phyloP scores from a whole-genome alignment of 169 alveolate species.

The Eimeria maxima region DNA sequence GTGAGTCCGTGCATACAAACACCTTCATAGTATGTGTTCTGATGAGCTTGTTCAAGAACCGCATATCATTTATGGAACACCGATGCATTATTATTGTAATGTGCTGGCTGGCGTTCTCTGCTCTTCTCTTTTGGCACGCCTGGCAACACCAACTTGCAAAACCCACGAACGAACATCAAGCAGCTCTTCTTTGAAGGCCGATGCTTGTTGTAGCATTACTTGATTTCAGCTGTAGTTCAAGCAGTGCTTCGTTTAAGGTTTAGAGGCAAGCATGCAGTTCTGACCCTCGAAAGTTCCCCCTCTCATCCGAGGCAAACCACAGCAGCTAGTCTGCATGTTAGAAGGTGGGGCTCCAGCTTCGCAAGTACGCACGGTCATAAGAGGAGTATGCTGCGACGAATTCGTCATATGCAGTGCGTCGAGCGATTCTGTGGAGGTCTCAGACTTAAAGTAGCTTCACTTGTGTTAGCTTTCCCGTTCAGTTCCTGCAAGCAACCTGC shows the following conservation, averaged over 20 bases:
- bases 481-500: too few species aligned
- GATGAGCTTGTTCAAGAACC: background rate
- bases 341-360: too few species aligned
- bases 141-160: conserved; percentile 46
- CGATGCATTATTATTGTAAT: background rate
- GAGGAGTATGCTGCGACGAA: too few species aligned
- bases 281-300: too few species aligned
- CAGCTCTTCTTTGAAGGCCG: conserved; percentile 36
- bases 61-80: background rate
- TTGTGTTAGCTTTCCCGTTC: too few species aligned
- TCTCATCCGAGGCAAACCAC: too few species aligned
- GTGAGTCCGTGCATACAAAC: background rate
- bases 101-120: conserved; percentile 25
- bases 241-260: background rate
- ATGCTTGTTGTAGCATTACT: background rate
- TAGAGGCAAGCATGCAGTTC: too few species aligned
- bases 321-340: too few species aligned
- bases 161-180: conserved; percentile 44
- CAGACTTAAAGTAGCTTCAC: too few species aligned
- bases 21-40: background rate
- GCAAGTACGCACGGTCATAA: too few species aligned
- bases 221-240: background rate
- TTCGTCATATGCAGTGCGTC: too few species aligned
- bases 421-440: too few species aligned
- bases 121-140: conserved; percentile 44